phyloP scores from a whole-genome alignment of 192 early-diverging fungal species.

The Entomortierella lignicola region DNA sequence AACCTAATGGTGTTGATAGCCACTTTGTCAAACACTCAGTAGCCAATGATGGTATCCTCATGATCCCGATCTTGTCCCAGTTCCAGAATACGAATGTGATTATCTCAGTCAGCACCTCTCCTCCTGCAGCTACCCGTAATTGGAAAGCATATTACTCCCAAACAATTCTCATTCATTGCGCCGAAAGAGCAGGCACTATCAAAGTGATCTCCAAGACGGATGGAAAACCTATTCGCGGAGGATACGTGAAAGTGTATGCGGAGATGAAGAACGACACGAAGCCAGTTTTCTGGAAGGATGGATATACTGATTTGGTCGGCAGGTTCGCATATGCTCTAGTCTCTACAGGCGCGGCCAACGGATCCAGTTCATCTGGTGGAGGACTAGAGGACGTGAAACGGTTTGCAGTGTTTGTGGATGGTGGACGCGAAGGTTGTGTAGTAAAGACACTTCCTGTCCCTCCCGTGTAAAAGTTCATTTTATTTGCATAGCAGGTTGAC shows the following conservation, averaged over 20 bases:
- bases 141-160: constrained; percentile 60
- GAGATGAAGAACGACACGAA: constrained; percentile 33
- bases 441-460: constrained; percentile 48
- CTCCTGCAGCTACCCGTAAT: constrained; percentile 22
- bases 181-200: constrained; percentile 53
- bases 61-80: constrained; percentile 40
- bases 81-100: constrained; percentile 53
- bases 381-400: constrained; percentile 31
- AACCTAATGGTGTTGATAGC: constrained; percentile 35
- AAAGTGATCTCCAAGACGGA: constrained; percentile 44
- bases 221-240: constrained; percentile 53
- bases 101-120: constrained; percentile 36
- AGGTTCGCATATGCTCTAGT: constrained; percentile 61
- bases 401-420: constrained; percentile 49
- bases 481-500: no score
- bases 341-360: constrained; percentile 34
- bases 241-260: constrained; percentile 65
- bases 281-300: constrained; percentile 63
- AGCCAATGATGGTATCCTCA: constrained; percentile 13
- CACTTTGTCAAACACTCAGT: constrained; percentile 34
- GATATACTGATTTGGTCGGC: constrained; percentile 62
- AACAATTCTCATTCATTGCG: constrained; percentile 51
- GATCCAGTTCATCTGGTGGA: neutral
- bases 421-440: constrained; percentile 43
- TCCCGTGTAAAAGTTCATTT: no score